These are phyloP conservation scores for Magnaporthales sp. DNA, from an alignment of 2,329 filamentous ascomycete genomes.

Conservation along the genomic window DNA sequence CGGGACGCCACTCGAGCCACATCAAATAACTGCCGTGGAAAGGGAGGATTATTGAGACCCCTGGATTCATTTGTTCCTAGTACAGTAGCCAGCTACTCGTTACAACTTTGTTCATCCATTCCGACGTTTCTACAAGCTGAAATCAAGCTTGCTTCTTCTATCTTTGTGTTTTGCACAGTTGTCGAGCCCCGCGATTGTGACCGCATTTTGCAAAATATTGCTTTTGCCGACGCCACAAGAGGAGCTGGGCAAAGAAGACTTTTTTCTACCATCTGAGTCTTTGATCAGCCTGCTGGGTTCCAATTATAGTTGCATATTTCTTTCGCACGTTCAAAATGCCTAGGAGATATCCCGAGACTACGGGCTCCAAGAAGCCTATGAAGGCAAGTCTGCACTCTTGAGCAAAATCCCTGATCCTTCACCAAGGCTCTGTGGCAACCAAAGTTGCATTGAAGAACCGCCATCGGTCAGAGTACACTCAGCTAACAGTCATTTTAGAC, in stretches of 20 bases:
- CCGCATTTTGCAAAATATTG: background rate
- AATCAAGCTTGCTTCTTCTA: background rate
- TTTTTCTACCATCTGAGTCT: background rate
- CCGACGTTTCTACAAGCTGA: background rate
- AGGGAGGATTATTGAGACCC: background rate
- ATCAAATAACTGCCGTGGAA: background rate
- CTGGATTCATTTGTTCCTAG: background rate
- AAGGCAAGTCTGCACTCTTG: background rate
- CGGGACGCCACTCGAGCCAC: background rate
- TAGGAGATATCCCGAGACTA: background rate
- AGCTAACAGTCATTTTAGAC: conserved; percentile 41
- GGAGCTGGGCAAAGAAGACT: background rate
- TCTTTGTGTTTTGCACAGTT: background rate
- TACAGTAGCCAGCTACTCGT: background rate
- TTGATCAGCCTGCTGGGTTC: background rate
- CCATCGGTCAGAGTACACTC: background rate
- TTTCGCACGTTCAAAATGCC: background rate
- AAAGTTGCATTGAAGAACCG: background rate
- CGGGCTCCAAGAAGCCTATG: background rate
- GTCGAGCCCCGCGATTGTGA: background rate
- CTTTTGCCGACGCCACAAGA: background rate
- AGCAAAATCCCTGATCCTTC: background rate
- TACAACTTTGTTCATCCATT: background rate
- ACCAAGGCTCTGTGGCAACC: background rate
- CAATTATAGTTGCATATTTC: background rate